A percentile compares a stretch with the other conserved stretches of the same genome.
These are phyloP conservation scores for Sporothrix sp. DNA, from an alignment of 2,329 filamentous ascomycete genomes.

Conservation along the genomic window DNA sequence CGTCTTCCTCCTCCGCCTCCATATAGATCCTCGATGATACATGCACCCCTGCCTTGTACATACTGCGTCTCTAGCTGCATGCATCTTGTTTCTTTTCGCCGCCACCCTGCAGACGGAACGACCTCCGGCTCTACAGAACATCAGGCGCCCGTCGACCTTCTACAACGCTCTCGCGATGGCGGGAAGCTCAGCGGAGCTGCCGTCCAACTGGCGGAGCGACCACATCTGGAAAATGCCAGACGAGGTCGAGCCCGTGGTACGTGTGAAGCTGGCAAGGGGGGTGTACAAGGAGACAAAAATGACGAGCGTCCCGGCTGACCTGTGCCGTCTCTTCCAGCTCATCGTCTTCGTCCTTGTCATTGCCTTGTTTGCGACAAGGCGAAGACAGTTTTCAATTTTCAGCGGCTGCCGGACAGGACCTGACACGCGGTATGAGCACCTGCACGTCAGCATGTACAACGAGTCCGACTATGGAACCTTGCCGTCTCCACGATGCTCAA, in stretches of 20 bases:
- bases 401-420: background rate
- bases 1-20: no score
- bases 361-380: slow-evolving; percentile 9
- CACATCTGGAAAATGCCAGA: slow-evolving; percentile 13
- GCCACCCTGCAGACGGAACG: no score
- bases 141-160: no score
- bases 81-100: no score
- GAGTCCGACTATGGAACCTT: background rate
- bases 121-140: no score
- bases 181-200: background rate
- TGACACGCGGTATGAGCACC: background rate
- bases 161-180: no score
- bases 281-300: no score
- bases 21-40: no score
- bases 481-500: no score
- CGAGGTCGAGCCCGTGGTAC: slow-evolving; percentile 9
- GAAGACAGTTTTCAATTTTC: slow-evolving; percentile 6
- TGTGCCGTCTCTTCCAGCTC: background rate
- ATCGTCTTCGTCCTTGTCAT: slow-evolving; percentile 8
- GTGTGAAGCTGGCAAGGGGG: no score
- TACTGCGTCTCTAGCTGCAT: no score
- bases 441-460: background rate
- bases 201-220: slow-evolving; percentile 11
- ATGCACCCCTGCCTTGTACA: no score
- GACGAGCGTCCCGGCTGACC: background rate